These are phyloP conservation scores for Ophiostoma himal-ulmi DNA, from an alignment of 2,329 filamentous ascomycete genomes.

Conservation along the genomic window DNA sequence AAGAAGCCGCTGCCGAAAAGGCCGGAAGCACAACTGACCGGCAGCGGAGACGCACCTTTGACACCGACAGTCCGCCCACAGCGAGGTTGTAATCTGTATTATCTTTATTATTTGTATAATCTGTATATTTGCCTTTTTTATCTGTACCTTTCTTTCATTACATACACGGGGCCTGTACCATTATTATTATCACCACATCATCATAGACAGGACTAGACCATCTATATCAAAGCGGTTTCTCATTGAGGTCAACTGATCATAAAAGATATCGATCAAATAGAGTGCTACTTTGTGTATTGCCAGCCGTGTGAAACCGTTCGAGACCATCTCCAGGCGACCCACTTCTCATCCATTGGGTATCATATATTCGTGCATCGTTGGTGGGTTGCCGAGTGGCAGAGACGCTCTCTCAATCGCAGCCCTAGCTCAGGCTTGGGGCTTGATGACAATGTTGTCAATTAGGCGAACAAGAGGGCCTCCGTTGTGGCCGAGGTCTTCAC, in stretches of 20 bases:
- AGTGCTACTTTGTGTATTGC: background rate
- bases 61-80: conserved; percentile 14
- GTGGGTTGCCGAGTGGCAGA: background rate
- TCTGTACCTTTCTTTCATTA: background rate
- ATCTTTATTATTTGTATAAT: background rate
- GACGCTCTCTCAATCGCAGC: background rate
- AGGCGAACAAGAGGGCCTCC: conserved; percentile 72
- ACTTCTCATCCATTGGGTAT: background rate
- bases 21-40: background rate
- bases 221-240: background rate
- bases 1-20: background rate
- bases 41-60: conserved; percentile 16
- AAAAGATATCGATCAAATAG: background rate
- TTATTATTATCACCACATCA: background rate
- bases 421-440: conserved; percentile 32
- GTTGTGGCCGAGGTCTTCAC: conserved; percentile 68
- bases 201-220: background rate
- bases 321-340: background rate
- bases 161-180: background rate
- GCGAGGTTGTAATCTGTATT: conserved; percentile 14
- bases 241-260: background rate
- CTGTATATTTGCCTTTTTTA: background rate
- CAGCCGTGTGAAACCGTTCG: background rate
- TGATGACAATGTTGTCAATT: conserved; percentile 86
- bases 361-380: background rate